A percentile compares a stretch with the other conserved stretches of the same genome.
phyloP scores from a whole-genome alignment of 371 early-diverging fungal genomes.

The Funneliformis caledonium region DNA sequence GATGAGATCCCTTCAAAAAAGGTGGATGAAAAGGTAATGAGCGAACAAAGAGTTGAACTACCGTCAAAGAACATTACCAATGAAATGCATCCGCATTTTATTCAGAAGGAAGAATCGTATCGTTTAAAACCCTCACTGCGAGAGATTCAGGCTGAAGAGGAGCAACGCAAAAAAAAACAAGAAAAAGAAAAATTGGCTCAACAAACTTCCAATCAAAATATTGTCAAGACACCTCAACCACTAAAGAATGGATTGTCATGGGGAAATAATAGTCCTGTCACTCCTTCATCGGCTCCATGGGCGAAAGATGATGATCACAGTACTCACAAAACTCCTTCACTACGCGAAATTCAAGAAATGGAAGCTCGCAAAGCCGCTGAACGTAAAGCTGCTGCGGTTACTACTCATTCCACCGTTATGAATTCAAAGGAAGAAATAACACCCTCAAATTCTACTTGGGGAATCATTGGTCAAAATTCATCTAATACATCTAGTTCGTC shows the following conservation, averaged over 20 bases:
- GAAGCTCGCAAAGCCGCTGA: conserved; percentile 62
- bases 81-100: neutral
- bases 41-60: conserved; percentile 23
- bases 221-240: conserved; percentile 12
- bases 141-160: conserved; percentile 42
- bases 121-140: conserved; percentile 34
- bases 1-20: conserved; percentile 5
- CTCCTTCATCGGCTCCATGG: conserved; percentile 52
- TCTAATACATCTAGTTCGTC: conserved; percentile 42
- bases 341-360: conserved; percentile 70
- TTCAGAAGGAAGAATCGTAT: conserved; percentile 1
- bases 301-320: conserved; percentile 45
- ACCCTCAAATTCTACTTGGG: conserved; percentile 51
- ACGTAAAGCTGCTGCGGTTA: conserved; percentile 47
- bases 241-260: conserved; percentile 21
- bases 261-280: conserved; percentile 21
- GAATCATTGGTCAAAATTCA: conserved; percentile 50
- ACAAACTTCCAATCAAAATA: neutral
- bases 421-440: conserved; percentile 26
- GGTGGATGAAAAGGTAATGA: conserved; percentile 20
- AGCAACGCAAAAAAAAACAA: conserved; percentile 40
- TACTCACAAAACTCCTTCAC: conserved; percentile 47
- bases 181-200: conserved; percentile 43
- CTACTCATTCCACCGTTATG: conserved; percentile 38
- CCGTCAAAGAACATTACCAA: conserved; percentile 9